phyloP scores from a whole-genome alignment of 176 grass and related monocot genomes.

The Areca catechu region DNA sequence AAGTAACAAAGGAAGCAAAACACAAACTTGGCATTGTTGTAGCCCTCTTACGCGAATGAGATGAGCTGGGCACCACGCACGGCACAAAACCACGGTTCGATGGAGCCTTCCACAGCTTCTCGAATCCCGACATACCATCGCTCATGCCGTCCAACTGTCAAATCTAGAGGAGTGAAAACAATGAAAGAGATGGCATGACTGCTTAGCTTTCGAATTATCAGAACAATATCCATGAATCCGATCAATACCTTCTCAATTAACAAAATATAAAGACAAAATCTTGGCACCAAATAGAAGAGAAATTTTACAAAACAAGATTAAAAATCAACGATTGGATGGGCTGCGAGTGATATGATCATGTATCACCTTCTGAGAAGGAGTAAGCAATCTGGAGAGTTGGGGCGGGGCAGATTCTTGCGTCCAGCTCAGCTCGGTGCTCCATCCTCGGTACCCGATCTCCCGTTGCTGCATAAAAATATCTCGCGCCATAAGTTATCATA shows the following conservation, averaged over 20 bases:
- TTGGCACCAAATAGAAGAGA: no score
- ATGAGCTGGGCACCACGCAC: constrained; percentile 35
- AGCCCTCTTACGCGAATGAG: constrained; percentile 34
- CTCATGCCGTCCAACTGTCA: constrained; percentile 49
- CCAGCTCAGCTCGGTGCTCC: constrained; percentile 53
- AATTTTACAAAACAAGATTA: no score
- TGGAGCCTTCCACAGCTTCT: constrained; percentile 58
- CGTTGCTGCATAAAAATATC: constrained; percentile 23
- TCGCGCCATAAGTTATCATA: no score
- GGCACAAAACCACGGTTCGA: constrained; percentile 45
- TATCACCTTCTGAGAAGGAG: constrained; percentile 46
- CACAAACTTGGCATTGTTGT: background rate
- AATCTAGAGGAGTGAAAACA: constrained; percentile 47
- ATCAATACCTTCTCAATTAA: no score
- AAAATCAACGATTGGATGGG: no score
- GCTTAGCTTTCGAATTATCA: constrained; percentile 12
- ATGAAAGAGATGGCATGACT: constrained; percentile 18
- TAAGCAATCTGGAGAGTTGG: constrained; percentile 38
- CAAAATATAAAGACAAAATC: no score
- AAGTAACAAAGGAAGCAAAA: background rate
- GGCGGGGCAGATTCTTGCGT: constrained; percentile 63
- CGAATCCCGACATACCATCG: constrained; percentile 7
- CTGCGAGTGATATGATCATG: no score
- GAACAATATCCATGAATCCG: constrained; percentile 16
- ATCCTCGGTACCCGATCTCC: constrained; percentile 13